Base-by-base conservation (phyloP, 2,329 filamentous ascomycete species). In the Fusarium pseudonygamai region DNA sequence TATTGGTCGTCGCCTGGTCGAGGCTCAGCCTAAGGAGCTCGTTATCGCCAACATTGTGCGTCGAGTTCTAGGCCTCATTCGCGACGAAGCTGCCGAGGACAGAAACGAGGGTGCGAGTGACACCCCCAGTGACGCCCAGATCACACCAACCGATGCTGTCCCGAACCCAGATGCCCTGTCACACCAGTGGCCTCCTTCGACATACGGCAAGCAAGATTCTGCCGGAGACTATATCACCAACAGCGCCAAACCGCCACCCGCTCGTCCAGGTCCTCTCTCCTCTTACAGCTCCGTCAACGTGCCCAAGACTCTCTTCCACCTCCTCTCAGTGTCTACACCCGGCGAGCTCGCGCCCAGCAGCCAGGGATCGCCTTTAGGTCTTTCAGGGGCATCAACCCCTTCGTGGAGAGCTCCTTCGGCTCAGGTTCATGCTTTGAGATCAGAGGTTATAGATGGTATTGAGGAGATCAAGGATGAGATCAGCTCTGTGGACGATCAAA, bases 391-490 rank as follows among this genome's bases (percentile, higher is more conserved):
- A 14, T 88, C 87, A 22, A 88, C 86, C n/a, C 85, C 88, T 28
- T 79, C 85, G 61, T 78, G 81, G 76, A 74, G 74, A 63, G 73
- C 75, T 67, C 83, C 83, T 73, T 81, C 82, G 22, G 84, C 85
- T 50, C 87, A 86, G 69, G 82, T 85, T 60, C 88, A 93, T 68
- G 93, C 97, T 71, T 86, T 98, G 66, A 93, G 95, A 69, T 94
- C 94, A 20, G 96, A 98, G 82, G 93, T 98, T 32, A 92, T 98
- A 74, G 93, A 96, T 77, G 96, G 95, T 46, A 98, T 99, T 78
- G 92, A 94, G 78, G 96, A 99, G 81, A 95, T 99, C 68, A 93
- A 97, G 82, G 96, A 99, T 79, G 96, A 99, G 83, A 91, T 99
- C 64, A 92, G 93, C 74, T 93, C 96, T 79, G 95, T 95, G 13